A percentile compares a stretch with the other conserved stretches of the same genome.
phyloP scores from a whole-genome alignment of 768 basidiomycete genomes.

The Kwoniella mangroviensis region DNA sequence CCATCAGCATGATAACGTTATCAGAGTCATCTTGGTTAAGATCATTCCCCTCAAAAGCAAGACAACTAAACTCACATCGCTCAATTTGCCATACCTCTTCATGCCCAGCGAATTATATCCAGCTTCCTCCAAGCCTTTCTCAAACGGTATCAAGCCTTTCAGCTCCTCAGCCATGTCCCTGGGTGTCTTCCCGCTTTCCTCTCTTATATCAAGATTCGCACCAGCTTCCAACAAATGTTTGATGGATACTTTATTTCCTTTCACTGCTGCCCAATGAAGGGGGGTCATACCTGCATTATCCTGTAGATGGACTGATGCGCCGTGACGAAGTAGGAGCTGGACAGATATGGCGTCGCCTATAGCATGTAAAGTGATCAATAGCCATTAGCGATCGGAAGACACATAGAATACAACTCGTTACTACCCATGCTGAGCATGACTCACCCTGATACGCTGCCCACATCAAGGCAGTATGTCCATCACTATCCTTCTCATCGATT shows the following conservation, averaged over 20 bases:
- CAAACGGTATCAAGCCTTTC: conserved; percentile 88
- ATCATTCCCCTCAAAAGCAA: no score
- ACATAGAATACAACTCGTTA: no score
- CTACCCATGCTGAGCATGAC: no score
- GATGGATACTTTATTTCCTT: conserved; percentile 88
- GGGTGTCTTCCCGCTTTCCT: conserved; percentile 82
- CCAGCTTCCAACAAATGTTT: conserved; percentile 82
- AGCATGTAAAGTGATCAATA: no score
- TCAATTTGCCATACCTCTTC: conserved; percentile 76
- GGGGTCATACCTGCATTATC: conserved; percentile 86
- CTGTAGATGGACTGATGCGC: conserved; percentile 74
- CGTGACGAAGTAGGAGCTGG: conserved; percentile 83
- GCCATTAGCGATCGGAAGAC: no score
- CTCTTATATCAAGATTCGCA: conserved; percentile 77
- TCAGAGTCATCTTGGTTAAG: background rate
- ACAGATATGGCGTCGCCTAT: conserved; percentile 91
- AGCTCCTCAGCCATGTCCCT: conserved; percentile 93
- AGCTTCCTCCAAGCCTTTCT: conserved; percentile 83
- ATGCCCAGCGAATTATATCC: conserved; percentile 64
- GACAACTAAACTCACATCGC: conserved; percentile 63
- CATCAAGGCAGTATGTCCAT: conserved; percentile 94
- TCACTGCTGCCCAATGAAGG: conserved; percentile 95
- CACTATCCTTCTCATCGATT: conserved; percentile 85
- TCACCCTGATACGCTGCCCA: conserved; percentile 95
- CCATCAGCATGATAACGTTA: background rate